Conservation (phyloP, 768 basidiomycete genomes). For the Gyrodon lividus region DNA sequence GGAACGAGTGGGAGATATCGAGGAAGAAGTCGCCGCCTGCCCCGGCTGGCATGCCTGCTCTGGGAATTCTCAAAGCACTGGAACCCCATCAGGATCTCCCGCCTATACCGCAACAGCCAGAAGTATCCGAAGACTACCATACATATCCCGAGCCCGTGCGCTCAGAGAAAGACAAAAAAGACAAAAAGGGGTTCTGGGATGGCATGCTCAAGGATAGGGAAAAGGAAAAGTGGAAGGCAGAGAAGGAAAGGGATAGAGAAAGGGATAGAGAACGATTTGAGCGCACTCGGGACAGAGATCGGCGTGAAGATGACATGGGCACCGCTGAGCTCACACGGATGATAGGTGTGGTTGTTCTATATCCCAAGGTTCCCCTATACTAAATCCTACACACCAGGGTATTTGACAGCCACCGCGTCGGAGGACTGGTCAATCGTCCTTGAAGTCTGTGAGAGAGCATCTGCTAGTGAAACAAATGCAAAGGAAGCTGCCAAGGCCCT, state of each 20-base stretch:
- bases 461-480: slow-evolving; percentile 65
- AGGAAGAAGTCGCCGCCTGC: slow-evolving; percentile 32
- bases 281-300: slow-evolving; percentile 28
- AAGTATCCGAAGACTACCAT: slow-evolving; percentile 33
- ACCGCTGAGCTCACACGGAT: slow-evolving; percentile 61
- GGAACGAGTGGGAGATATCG: slow-evolving; percentile 18
- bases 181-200: slow-evolving; percentile 58
- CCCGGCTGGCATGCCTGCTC: slow-evolving; percentile 37
- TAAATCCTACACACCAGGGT: slow-evolving; percentile 44
- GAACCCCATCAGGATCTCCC: slow-evolving; percentile 47
- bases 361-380: neutral
- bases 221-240: slow-evolving; percentile 29
- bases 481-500: slow-evolving; percentile 85
- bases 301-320: slow-evolving; percentile 43
- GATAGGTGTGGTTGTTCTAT: slow-evolving; percentile 57
- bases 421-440: slow-evolving; percentile 82
- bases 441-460: slow-evolving; percentile 84
- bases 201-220: slow-evolving; percentile 36
- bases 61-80: slow-evolving; percentile 60
- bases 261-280: slow-evolving; percentile 32
- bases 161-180: slow-evolving; percentile 45
- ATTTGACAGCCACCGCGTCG: slow-evolving; percentile 71
- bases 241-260: slow-evolving; percentile 39
- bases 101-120: slow-evolving; percentile 15
- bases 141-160: slow-evolving; percentile 21